Percentiles rank a stretch among this genome's conserved stretches.
Conservation (phyloP, 2,329 filamentous ascomycete species). For the Pestalotiopsis sp. region DNA sequence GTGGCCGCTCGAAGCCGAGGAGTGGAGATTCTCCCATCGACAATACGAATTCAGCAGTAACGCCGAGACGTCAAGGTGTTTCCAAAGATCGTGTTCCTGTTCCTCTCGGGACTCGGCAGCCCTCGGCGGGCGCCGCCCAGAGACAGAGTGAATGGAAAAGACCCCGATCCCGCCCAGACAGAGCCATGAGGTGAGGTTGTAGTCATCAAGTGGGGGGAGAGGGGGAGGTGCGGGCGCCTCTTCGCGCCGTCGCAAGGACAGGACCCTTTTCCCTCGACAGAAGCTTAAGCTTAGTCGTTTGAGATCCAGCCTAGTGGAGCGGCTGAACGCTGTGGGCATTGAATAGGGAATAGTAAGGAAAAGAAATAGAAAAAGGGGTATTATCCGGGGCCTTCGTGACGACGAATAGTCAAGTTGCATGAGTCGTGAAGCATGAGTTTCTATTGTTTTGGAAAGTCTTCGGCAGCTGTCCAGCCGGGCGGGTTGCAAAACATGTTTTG, state of each 20-base stretch:
- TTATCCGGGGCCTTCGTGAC: not conserved
- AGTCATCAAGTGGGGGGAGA: not conserved
- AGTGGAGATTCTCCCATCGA: not conserved
- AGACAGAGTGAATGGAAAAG: not conserved
- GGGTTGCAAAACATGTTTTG: not conserved
- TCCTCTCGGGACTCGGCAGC: not conserved
- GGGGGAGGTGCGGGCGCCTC: not conserved
- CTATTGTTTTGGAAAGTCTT: not conserved
- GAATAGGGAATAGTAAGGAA: not conserved
- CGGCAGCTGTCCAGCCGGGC: not conserved
- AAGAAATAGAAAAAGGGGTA: not conserved
- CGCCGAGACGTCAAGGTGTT: not conserved
- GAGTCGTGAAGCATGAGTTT: too few species aligned
- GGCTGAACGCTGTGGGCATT: not conserved
- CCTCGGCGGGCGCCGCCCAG: not conserved
- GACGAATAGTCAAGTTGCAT: too few species aligned
- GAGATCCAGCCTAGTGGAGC: not conserved
- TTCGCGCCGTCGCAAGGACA: not conserved
- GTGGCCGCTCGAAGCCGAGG: not conserved
- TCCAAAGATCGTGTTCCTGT: not conserved
- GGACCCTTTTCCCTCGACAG: not conserved
- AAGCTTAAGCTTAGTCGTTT: constrained; percentile 5
- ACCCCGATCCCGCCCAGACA: not conserved
- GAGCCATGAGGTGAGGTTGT: not conserved
- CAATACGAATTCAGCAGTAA: not conserved